phyloP scores from a whole-genome alignment of 495 filamentous ascomycete species.

The Chaetomidium leptoderma region DNA sequence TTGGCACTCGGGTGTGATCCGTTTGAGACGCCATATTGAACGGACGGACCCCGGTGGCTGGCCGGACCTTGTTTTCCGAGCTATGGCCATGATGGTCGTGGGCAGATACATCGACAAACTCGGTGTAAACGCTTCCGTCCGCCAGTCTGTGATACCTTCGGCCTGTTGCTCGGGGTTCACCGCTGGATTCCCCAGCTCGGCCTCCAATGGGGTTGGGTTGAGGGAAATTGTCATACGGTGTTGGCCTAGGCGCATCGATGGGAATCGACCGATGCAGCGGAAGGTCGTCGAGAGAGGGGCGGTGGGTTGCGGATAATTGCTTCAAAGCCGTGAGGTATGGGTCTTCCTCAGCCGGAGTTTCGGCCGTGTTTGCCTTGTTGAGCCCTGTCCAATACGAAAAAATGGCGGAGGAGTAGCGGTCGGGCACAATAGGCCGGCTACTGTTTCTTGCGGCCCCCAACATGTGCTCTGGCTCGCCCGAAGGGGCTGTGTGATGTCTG shows the following conservation, averaged over 20 bases:
- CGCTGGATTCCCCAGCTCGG: not conserved
- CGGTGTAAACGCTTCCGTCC: constrained; percentile 28
- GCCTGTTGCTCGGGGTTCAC: constrained; percentile 17
- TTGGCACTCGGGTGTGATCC: no score
- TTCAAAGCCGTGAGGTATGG: constrained; percentile 14
- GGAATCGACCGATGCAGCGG: not conserved
- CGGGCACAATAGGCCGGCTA: no score
- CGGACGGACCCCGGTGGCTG: constrained; percentile 19
- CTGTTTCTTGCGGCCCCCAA: no score
- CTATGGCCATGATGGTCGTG: constrained; percentile 31
- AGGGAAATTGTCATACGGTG: not conserved
- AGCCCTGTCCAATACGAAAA: not conserved
- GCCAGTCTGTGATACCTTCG: constrained; percentile 28
- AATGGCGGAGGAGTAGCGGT: constrained; percentile 5
- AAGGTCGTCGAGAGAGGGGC: constrained; percentile 14
- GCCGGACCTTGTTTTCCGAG: constrained; percentile 33
- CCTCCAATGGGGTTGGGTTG: not conserved
- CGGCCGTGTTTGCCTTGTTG: not conserved
- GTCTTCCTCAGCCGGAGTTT: not conserved
- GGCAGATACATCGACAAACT: constrained; percentile 28
- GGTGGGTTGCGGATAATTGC: constrained; percentile 13
- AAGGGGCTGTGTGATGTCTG: no score
- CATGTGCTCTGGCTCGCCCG: no score
- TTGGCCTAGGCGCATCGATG: not conserved
- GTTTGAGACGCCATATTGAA: not conserved